Evolutionary conservation across 495 filamentous ascomycete genomes (phyloP), one percentile per base, ranked within the genome.

Genomic region (Penicillium riverlandense): DNA sequence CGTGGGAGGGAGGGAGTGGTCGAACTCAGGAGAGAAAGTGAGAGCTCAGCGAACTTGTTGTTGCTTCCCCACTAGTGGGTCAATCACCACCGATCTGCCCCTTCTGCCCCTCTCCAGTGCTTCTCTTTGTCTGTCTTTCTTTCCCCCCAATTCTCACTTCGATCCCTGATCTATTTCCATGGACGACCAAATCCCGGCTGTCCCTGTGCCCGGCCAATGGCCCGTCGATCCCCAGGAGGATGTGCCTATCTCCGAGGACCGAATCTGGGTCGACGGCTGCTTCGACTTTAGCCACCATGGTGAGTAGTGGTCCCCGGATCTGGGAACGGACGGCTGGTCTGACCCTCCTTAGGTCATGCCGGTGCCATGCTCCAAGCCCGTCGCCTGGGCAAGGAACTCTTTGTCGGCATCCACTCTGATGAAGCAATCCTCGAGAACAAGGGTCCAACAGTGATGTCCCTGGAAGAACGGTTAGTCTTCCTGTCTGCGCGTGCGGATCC

Each of bases 241-340:
- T 57, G 44, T 75, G 32, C 66, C 71, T 3, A 67, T 83, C 34
- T 71, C 67, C 8, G 79, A 94, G 30, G 79, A 84, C 45, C 80
- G 88, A 30, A 86, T 97, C 50, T 99, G 92, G 92, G 83, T 97
- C 13, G 92, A 99, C 67, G 92, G 92, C 41, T 99, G 92, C 68
- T 99, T 95, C 67, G 92, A 99, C 69, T 99, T 99, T 66, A 89
- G 85, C 64, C 92, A 99, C 63, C 92, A 99, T 56, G 92, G 87
- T 90, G 64, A 48, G 69, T 37, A 46, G 22, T 22, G 22, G 22
- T 22, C 22, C 22, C 22, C 22, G 4, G 22, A 22, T 22, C 2
- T 22, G 22, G 22, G 22, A 22, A 1, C 6, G 22, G 2, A 22
- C 22, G 22, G 2, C 0, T 22, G 22, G 22, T 22, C 22, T 22